Base-by-base conservation (phyloP, 1,284 basidiomycete species). In the Ustilago xerochloae region DNA sequence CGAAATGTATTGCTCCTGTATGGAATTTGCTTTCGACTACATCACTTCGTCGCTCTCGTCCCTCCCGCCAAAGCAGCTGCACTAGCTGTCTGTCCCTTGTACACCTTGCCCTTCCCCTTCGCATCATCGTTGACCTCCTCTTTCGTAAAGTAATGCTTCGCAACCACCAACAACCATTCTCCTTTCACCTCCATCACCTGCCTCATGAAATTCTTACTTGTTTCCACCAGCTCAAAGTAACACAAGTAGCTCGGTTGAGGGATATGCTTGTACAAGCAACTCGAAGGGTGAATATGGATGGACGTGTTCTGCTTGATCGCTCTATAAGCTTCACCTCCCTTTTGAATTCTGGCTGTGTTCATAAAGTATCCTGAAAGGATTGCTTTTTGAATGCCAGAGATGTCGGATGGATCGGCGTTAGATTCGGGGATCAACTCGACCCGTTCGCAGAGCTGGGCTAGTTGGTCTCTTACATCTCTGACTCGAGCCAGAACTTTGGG, bases 121-220 rank as follows among this genome's bases (percentile, higher is more conserved):
- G 30, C 30, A 8, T 63, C 60, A 36, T 77, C 75, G 29, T 63
- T 49, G 20, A 80, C 57, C 18, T 80, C 78, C 26, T 80, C 77
- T 22, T 71, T 67, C 5, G 71, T 73, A 22, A 80, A 80, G 38
- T 77, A 80, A 50, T 80, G 78, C 28, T 64, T 68, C 0, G 78
- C 78, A 13, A 84, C 92, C 88, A 98, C 94, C 52, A 97, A 85
- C 47, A 99, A 85, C 96, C 96, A 98, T 41, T 89, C 86, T 0
- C 94, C 92, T 83, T 97, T 95, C 83, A 99, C 97, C 81, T 97
- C 94, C 94, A 98, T 98, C 41, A 94, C 89, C 88, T 97, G 94
- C 61, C 93, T 90, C 83, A 86, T 86, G 78, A 86, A 88, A 77
- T 89, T 88, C 77, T 88, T 88, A 49, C 85, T 85, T 12, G 88